Evolutionary conservation across 2,329 filamentous ascomycete species (phyloP), one percentile per base, ranked within the genome.

Genomic region (Pyrenochaeta sp.): DNA sequence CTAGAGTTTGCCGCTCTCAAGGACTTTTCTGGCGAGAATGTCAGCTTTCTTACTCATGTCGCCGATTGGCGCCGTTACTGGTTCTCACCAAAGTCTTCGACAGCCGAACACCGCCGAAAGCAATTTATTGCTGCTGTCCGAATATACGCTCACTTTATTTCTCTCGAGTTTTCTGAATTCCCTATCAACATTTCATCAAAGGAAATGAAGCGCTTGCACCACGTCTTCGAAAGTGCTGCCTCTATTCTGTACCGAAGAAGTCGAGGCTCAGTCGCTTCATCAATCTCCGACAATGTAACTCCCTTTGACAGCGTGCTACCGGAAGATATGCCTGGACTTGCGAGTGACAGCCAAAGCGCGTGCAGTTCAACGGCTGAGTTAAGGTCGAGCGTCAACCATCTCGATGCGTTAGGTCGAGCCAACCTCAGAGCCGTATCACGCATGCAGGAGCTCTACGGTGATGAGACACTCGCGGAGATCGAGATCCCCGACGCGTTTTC

Each of bases 1-100:
- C 61, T 74, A 1, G 54, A 68, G 17, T 75, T 74, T 32, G 70
- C 72, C 21, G 69, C 71, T 0, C 49, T 74, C 1, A 72, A 73
- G 35, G 71, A 75, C 37, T 75, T 74, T 48, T 70, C 63, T 4
- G 72, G 71, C 14, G 72, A 73, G 31, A 74, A 73, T 29, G 62
- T 75, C 31, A 72, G 70, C 56, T 75, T 75, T 45, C 64, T 75
- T 4, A 73, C 66, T 2, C 63, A 72, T 20, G 51, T 74, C 37
- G 60, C 63, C 14, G 64, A 72, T n/a, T 75, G 72, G 72, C 68
- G 64, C 45, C 56, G 61, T n/a, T 56, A 58, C 43, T 75, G 72
- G 72, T 60, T 68, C 36, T 50, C 59, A 14, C 53, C 64, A 7
- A 63, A 63, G 31, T 27, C 53, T 0, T 61, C 63, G 11, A 66